These are phyloP conservation scores for Camellia japonica DNA, from an alignment of 148 eudicot species.

Conservation along the genomic window DNA sequence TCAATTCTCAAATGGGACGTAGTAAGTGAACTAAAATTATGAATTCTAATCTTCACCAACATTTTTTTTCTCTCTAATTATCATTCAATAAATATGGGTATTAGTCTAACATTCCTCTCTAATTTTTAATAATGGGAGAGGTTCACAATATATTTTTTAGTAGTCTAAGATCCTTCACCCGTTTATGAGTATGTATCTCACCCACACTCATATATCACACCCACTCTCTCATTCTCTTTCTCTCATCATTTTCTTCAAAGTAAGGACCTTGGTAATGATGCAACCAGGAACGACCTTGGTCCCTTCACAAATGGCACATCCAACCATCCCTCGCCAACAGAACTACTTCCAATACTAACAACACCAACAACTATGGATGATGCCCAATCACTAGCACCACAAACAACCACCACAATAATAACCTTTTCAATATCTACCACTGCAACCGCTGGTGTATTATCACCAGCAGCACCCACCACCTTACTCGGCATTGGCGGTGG, in stretches of 20 bases:
- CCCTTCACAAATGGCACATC: constrained; percentile 27
- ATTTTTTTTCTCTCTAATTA: no score
- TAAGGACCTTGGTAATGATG: constrained; percentile 41
- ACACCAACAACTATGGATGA: constrained; percentile 39
- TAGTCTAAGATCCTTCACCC: no score
- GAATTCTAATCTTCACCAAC: no score
- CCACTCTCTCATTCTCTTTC: not conserved
- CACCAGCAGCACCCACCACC: constrained; percentile 27
- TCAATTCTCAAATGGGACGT: no score
- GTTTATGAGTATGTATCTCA: no score
- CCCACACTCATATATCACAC: no score
- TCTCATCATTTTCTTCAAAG: constrained; percentile 13
- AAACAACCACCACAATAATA: constrained; percentile 22
- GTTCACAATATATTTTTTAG: no score
- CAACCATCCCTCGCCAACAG: constrained; percentile 39
- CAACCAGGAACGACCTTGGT: constrained; percentile 35
- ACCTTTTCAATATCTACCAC: constrained; percentile 19
- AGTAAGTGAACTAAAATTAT: no score
- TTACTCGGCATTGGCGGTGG: not conserved
- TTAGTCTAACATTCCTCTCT: no score
- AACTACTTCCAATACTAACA: constrained; percentile 40
- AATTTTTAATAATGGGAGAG: no score
- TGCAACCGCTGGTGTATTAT: constrained; percentile 23
- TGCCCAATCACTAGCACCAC: constrained; percentile 10
- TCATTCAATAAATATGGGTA: no score